Evolutionary conservation across 352 stramenopile species (phyloP).

Genomic region (Hyaloperonospora arabidopsidis): DNA sequence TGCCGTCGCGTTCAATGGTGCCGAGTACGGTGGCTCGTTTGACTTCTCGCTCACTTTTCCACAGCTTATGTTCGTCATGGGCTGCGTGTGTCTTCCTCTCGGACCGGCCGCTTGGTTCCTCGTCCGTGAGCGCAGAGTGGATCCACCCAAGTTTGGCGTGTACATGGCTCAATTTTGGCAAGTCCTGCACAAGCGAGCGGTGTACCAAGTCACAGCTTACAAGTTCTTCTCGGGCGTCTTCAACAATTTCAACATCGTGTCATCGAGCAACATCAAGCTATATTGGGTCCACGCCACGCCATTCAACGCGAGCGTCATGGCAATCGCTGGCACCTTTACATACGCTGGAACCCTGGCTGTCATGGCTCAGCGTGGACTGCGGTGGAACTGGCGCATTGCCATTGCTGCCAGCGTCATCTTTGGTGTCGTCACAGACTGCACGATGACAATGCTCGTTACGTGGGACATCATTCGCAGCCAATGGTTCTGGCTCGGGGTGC

Average conservation of each 20-base stretch:
- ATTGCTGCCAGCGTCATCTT: conserved; percentile 38
- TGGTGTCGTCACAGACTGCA: conserved; percentile 32
- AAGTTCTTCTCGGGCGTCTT: conserved; percentile 60
- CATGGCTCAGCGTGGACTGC: conserved; percentile 36
- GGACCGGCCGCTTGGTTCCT: conserved; percentile 27
- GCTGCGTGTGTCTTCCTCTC: conserved; percentile 30
- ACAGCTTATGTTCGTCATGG: conserved; percentile 41
- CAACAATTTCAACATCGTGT: conserved; percentile 55
- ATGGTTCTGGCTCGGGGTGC: conserved; percentile 57
- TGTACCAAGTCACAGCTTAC: conserved; percentile 56
- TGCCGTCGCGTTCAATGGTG: conserved; percentile 41
- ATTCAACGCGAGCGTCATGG: conserved; percentile 50
- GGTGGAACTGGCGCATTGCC: conserved; percentile 52
- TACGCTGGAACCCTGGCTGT: conserved; percentile 42
- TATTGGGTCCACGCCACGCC: conserved; percentile 53
- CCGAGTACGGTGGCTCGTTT: conserved; percentile 50
- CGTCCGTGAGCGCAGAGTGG: conserved; percentile 19
- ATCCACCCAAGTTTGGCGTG: conserved; percentile 19
- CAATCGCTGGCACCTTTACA: conserved; percentile 39
- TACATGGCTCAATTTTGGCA: conserved; percentile 48
- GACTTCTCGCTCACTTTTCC: conserved; percentile 45
- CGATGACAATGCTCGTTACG: conserved; percentile 48
- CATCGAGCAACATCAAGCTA: conserved; percentile 42
- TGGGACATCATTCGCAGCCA: conserved; percentile 49
- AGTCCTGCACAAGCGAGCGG: conserved; percentile 46